Percentiles rank a stretch among this genome's conserved stretches.
Evolutionary conservation across 768 basidiomycete genomes (phyloP).

Genomic region (Amyloporia xantha): DNA sequence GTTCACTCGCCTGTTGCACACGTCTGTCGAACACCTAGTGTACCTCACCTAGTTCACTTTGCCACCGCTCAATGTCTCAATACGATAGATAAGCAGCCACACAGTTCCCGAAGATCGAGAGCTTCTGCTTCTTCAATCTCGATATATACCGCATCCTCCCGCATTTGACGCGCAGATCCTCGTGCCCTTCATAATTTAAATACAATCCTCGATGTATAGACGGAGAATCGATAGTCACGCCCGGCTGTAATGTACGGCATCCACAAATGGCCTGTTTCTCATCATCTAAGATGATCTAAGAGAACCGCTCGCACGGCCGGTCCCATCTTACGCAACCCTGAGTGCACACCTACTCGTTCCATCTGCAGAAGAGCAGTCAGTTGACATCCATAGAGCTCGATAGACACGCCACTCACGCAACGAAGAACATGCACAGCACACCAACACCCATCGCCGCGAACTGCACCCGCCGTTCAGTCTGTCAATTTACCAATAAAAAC

Average conservation of each 20-base stretch:
- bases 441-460: conserved; percentile 90
- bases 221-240: not conserved
- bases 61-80: not conserved
- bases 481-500: not conserved
- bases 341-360: conserved; percentile 56
- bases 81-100: not conserved
- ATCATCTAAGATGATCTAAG: not conserved
- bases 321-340: not conserved
- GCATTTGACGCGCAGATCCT: not conserved
- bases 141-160: not conserved
- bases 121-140: not conserved
- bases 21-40: too few species aligned
- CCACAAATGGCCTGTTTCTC: too few species aligned
- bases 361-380: conserved; percentile 35
- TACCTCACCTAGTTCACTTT: not conserved
- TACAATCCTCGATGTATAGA: not conserved
- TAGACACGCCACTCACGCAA: conserved; percentile 47
- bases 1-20: too few species aligned
- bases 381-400: conserved; percentile 8
- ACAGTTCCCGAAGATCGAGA: conserved; percentile 1
- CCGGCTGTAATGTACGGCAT: not conserved
- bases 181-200: not conserved
- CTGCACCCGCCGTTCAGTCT: conserved; percentile 33
- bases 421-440: conserved; percentile 86
- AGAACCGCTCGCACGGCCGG: not conserved